Conservation (phyloP, 139 green algal genomes). For the Ulvella scutata region DNA sequence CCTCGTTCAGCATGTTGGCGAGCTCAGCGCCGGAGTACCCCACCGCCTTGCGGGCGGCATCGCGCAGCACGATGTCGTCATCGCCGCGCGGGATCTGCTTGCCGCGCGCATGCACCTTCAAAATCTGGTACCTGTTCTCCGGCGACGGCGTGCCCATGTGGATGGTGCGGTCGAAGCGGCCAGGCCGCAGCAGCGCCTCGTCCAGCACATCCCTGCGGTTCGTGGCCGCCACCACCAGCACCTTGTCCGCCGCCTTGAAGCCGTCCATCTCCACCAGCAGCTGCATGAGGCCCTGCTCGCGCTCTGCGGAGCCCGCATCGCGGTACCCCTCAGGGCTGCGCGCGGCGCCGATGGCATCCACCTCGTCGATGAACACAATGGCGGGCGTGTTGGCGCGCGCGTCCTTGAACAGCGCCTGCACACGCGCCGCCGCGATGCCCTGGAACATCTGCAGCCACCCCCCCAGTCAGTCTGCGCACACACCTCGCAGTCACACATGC, state of each 20-base stretch:
- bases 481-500: not conserved
- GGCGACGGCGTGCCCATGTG: slow-evolving; percentile 43
- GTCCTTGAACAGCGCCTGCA: slow-evolving; percentile 18
- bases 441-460: slow-evolving; percentile 29
- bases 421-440: slow-evolving; percentile 44
- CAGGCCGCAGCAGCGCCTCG: slow-evolving; percentile 47
- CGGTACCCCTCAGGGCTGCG: slow-evolving; percentile 8
- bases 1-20: slow-evolving; percentile 62
- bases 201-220: slow-evolving; percentile 51
- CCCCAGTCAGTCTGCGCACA: not conserved
- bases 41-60: slow-evolving; percentile 28
- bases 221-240: slow-evolving; percentile 62
- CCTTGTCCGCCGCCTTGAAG: slow-evolving; percentile 8
- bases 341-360: slow-evolving; percentile 32
- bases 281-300: slow-evolving; percentile 59
- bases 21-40: slow-evolving; percentile 51
- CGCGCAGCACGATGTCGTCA: slow-evolving; percentile 26
- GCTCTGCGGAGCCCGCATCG: slow-evolving; percentile 40
- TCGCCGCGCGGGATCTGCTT: slow-evolving; percentile 33
- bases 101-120: slow-evolving; percentile 36
- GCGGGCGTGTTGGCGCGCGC: slow-evolving; percentile 17
- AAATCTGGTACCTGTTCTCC: slow-evolving; percentile 37
- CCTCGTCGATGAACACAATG: slow-evolving; percentile 44
- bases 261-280: slow-evolving; percentile 61
- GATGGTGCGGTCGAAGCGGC: slow-evolving; percentile 55